phyloP scores from a whole-genome alignment of 148 eudicot genomes.

The Beta vulgaris region DNA sequence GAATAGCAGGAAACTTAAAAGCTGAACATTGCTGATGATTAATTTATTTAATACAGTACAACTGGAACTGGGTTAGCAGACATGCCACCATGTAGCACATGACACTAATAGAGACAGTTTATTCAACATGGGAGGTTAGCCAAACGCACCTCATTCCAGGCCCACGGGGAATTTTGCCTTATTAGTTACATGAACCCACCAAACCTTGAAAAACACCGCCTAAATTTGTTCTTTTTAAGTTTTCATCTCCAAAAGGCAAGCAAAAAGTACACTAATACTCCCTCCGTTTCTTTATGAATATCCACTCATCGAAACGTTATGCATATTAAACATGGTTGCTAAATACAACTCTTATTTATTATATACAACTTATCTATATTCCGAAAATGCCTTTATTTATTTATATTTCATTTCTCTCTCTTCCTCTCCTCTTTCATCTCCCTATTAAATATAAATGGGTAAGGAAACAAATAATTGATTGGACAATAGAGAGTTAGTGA shows the following conservation, averaged over 20 bases:
- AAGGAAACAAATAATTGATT: too few relatives aligned
- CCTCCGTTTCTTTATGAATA: too few relatives aligned
- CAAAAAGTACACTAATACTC: too few relatives aligned
- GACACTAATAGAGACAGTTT: constrained; percentile 15
- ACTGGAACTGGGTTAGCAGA: not conserved
- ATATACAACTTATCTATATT: too few relatives aligned
- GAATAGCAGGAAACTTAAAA: not conserved
- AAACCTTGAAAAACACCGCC: not conserved
- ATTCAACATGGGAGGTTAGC: constrained; percentile 23
- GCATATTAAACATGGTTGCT: too few relatives aligned
- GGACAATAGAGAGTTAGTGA: too few relatives aligned
- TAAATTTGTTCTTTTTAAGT: not conserved
- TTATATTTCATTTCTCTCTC: too few relatives aligned
- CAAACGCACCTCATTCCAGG: constrained; percentile 15
- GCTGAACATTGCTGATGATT: not conserved
- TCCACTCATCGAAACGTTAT: too few relatives aligned
- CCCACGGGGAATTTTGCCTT: constrained; percentile 1
- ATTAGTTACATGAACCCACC: not conserved
- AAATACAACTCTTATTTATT: too few relatives aligned
- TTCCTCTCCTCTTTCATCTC: too few relatives aligned
- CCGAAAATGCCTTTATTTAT: too few relatives aligned
- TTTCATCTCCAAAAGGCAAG: not conserved
- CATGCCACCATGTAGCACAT: constrained; percentile 27
- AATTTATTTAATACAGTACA: not conserved
- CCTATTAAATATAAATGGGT: too few relatives aligned